Evolutionary conservation across 2,329 filamentous ascomycete species (phyloP).

Genomic region (Alternaria infectoria): DNA sequence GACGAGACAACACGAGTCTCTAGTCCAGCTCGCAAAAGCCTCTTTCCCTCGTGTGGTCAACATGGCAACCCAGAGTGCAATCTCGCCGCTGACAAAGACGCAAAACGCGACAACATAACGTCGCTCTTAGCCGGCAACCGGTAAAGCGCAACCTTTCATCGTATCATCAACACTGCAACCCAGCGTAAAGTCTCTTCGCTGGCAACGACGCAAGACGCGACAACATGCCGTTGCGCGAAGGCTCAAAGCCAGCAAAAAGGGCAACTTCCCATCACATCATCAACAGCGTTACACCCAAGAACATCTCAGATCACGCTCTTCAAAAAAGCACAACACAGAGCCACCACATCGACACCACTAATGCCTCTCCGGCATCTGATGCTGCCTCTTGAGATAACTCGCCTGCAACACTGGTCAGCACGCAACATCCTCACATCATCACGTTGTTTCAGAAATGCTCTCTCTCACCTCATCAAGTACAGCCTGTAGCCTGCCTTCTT

Average conservation of each 20-base stretch:
- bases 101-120: background rate
- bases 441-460: background rate
- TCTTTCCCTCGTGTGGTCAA: background rate
- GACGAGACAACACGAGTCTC: background rate
- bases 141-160: no score
- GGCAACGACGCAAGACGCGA: background rate
- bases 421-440: background rate
- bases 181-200: background rate
- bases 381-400: conserved; percentile 44
- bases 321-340: background rate
- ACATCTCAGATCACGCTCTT: background rate
- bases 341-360: conserved; percentile 5
- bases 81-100: background rate
- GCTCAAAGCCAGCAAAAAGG: background rate
- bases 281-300: background rate
- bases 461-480: conserved; percentile 50
- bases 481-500: conserved; percentile 50
- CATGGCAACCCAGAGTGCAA: background rate
- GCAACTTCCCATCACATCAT: background rate
- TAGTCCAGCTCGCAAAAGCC: background rate
- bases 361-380: conserved; percentile 47
- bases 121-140: no score
- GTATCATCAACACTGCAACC: background rate
- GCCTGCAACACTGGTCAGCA: conserved; percentile 17
- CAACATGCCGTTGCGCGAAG: background rate